These are phyloP conservation scores for Suhomyces atakaporum DNA, from an alignment of 1,139 yeast genomes.

Conservation along the genomic window DNA sequence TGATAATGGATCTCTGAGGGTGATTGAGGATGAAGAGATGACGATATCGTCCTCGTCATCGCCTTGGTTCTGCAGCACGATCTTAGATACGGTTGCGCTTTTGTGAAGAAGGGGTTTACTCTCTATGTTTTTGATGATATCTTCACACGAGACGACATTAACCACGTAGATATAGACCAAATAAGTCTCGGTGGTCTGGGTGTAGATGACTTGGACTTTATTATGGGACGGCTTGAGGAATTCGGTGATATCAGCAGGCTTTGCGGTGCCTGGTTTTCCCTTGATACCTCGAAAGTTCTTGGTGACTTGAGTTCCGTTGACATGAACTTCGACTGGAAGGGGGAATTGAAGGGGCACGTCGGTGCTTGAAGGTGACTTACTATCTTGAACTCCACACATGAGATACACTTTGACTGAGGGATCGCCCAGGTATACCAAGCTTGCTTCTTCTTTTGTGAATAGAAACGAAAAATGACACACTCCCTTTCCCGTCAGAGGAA, in stretches of 20 bases:
- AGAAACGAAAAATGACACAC: conserved; percentile 39
- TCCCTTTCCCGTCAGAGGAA: conserved; percentile 39
- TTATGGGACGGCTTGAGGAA: conserved; percentile 37
- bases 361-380: conserved; percentile 25
- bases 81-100: conserved; percentile 45
- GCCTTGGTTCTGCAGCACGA: conserved; percentile 35
- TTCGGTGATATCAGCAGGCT: conserved; percentile 65
- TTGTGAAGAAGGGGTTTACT: conserved; percentile 49
- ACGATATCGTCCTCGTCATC: conserved; percentile 51
- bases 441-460: conserved; percentile 41
- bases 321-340: conserved; percentile 53
- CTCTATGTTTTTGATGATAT: conserved; percentile 27
- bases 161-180: conserved; percentile 56
- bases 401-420: conserved; percentile 39
- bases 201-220: conserved; percentile 51
- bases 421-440: conserved; percentile 25
- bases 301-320: conserved; percentile 48
- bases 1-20: conserved; percentile 66
- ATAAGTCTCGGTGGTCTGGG: conserved; percentile 49
- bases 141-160: conserved; percentile 44
- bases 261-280: conserved; percentile 61
- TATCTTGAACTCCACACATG: conserved; percentile 46
- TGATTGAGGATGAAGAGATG: conserved; percentile 56
- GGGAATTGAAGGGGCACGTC: conserved; percentile 58
- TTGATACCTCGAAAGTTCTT: conserved; percentile 62